These are phyloP conservation scores for Leccinum fallax DNA, from an alignment of 1,284 basidiomycete species.

Conservation along the genomic window DNA sequence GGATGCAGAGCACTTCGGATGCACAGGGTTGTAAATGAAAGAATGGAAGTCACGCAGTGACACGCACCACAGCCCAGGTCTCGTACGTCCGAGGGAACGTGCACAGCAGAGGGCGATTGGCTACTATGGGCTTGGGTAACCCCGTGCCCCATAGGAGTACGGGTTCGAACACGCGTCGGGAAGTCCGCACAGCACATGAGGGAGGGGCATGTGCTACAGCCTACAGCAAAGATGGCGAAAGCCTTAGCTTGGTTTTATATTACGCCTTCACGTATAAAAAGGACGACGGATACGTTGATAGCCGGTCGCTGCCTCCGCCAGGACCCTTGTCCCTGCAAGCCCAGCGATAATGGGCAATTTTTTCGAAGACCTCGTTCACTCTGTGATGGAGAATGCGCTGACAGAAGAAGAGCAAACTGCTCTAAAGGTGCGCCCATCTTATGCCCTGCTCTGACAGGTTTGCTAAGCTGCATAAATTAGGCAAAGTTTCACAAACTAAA, in stretches of 20 bases:
- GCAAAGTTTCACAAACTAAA: slow-evolving; percentile 36
- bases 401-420: slow-evolving; percentile 28
- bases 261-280: slow-evolving; percentile 5
- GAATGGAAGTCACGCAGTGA: background rate
- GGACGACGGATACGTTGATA: background rate
- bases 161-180: background rate
- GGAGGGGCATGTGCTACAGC: background rate
- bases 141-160: background rate
- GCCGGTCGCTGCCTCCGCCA: background rate
- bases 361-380: slow-evolving; percentile 32
- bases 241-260: background rate
- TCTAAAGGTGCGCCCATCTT: slow-evolving; percentile 22
- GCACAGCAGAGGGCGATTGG: background rate
- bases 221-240: background rate
- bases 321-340: background rate
- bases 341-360: slow-evolving; percentile 30
- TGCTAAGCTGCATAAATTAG: slow-evolving; percentile 5
- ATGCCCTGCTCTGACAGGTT: background rate
- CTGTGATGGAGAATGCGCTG: slow-evolving; percentile 25
- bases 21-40: background rate
- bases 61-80: background rate
- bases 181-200: background rate
- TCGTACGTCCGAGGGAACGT: background rate
- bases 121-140: background rate
- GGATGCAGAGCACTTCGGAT: too few species aligned